Evolutionary conservation across 495 filamentous ascomycete species (phyloP), one percentile per base, ranked within the genome.

Genomic region (Trichoderma reesei): DNA sequence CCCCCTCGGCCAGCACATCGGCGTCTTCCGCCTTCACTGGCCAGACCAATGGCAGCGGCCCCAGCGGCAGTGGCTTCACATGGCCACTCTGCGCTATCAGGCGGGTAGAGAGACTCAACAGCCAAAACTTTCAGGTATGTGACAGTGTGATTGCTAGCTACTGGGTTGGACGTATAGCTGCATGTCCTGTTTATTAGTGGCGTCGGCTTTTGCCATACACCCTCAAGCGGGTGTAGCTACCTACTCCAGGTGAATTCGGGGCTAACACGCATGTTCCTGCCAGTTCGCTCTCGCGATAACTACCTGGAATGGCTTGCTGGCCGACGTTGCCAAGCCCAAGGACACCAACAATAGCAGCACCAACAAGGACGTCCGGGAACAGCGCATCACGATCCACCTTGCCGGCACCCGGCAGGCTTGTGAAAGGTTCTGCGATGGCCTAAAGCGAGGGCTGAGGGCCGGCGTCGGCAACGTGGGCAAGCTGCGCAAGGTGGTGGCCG

Each of bases 31-130:
- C 83, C 36, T 96, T 91, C 76, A 92, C 89, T 14, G 92, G 92
- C 9, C 90, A 93, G 66, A 96, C 91, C 14, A 88, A 94, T 69
- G 91, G 91, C 16, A 89, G 89, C 18, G 92, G 92, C 0, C 92
- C 95, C n/a, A 89, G 90, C 48, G 93, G 93, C 11, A 95, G 96
- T 80, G 94, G 94, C 42, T 98, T 98, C 70, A 96, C 89, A 11
- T 83, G 98, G n/a, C 95, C 94, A 3, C 82, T 98, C 11, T 96
- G 90, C 72, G 88, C 90, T 39, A 90, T 98, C 66, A 83, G 94
- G 59, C 81, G 92, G 5, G 94, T 98, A 11, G 94, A 98, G 77
- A 84, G 94, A 63, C 79, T 98, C 13, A 90, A 96, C 67, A 96
- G 90, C 66, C 88, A 92, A 65, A 93, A 85, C 68, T 89, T 91